Evolutionary conservation across 2,329 filamentous ascomycete genomes (phyloP), one percentile per base, ranked within the genome.

Genomic region (Amylocarpus encephaloides): DNA sequence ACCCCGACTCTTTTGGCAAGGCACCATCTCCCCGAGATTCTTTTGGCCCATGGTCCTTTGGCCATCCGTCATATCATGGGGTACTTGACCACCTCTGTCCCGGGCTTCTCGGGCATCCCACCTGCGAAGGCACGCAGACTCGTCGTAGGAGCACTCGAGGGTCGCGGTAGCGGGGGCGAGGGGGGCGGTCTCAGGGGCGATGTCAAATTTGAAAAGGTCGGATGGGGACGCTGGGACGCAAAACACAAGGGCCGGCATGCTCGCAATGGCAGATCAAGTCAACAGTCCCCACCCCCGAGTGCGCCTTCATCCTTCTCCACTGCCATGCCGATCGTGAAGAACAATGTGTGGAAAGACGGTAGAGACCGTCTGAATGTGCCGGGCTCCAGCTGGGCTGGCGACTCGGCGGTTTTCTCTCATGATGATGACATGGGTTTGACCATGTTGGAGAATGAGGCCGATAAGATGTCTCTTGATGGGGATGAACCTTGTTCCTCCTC

Each of bases 171-270:
- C 55, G 78, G 78, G 56, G 69, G 71, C 49, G 77, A 82, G 57
- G 76, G 77, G 52, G 80, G 82, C 54, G 79, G 79, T 50, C 66
- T 78, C 54, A 75, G 83, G 55, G 83, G 84, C 58, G 83, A 88
- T 60, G 84, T 93, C 62, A 78, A 85, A 65, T 97, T 95, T 66
- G 87, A 94, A 68, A 97, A 97, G 75, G 89, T 96, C 52, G 92
- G 92, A 64, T 97, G 92, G 92, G 93, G 93, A 52, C 83, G 90
- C 59, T 98, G 92, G 92, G 87, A 94, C 68, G 93, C 91, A 54
- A 83, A 83, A 65, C 77, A 81, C 66, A 82, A 82, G 61, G 87
- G 84, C 48, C 79, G 87, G 54, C 72, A 77, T 39, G 62, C 72
- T 54, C 73, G 75, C 56, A 66, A 72, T 47, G 52, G 58, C 53